phyloP scores from a whole-genome alignment of 805 yeast species.

The Ogataea trehaloabstinens region DNA sequence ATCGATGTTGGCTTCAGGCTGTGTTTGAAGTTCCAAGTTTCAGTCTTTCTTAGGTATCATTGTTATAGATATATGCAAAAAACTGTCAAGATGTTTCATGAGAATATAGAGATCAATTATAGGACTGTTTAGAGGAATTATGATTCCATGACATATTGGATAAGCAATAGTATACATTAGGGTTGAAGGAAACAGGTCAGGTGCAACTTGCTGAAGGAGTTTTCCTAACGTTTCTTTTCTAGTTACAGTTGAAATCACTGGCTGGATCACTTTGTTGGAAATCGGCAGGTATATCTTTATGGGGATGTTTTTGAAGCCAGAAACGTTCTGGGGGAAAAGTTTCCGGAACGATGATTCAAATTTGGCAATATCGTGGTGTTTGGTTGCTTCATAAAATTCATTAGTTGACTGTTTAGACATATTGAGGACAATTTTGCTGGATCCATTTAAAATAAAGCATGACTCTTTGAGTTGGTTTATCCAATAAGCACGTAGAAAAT shows the following conservation, averaged over 20 bases:
- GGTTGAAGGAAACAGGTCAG: constrained; percentile 45
- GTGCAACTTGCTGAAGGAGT: constrained; percentile 38
- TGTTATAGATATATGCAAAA: constrained; percentile 53
- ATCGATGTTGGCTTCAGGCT: constrained; percentile 95
- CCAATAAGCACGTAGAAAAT: constrained; percentile 51
- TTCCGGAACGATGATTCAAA: constrained; percentile 24
- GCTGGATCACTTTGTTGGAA: constrained; percentile 35
- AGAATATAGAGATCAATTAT: constrained; percentile 44
- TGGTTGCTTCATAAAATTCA: constrained; percentile 50
- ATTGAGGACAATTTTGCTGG: constrained; percentile 78
- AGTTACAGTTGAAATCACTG: constrained; percentile 20
- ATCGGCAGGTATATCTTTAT: constrained; percentile 43
- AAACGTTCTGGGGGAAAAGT: constrained; percentile 25
- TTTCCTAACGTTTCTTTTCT: constrained; percentile 35
- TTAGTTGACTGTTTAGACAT: constrained; percentile 62
- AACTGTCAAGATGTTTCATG: constrained; percentile 60
- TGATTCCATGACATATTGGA: constrained; percentile 57
- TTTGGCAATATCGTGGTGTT: constrained; percentile 21
- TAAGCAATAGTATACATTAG: constrained; percentile 36
- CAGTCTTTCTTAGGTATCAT: constrained; percentile 25
- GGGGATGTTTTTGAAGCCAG: constrained; percentile 41
- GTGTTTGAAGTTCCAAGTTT: constrained; percentile 50
- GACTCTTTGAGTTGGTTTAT: constrained; percentile 81
- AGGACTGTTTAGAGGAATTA: constrained; percentile 43
- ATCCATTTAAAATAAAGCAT: constrained; percentile 70